These are phyloP conservation scores for Zasmidium cellare DNA, from an alignment of 2,329 filamentous ascomycete species.

Conservation along the genomic window DNA sequence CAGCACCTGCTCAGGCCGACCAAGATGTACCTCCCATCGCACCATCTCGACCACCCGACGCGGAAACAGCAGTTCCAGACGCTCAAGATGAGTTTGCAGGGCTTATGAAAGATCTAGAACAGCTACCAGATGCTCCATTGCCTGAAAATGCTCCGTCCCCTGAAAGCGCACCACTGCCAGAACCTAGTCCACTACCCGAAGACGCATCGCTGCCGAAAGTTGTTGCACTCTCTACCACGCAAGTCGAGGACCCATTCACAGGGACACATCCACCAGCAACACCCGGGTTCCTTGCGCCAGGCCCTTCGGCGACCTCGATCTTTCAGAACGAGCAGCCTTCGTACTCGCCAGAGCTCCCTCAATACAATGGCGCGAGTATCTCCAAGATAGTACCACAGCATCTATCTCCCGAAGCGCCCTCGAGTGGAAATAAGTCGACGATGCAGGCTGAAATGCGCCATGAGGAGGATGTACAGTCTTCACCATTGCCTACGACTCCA, in stretches of 20 bases:
- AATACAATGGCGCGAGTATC: not conserved
- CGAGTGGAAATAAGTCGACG: constrained; percentile 14
- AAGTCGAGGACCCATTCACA: not conserved
- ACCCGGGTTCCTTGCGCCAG: not conserved
- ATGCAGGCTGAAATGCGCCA: constrained; percentile 22
- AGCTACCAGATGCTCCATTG: too few relatives aligned
- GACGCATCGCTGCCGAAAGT: too few relatives aligned
- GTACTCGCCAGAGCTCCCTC: not conserved
- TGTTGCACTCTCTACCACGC: too few relatives aligned
- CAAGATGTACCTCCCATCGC: too few relatives aligned
- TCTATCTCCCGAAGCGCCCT: not conserved
- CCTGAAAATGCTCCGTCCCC: too few relatives aligned
- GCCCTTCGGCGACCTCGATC: not conserved
- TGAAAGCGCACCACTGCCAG: too few relatives aligned
- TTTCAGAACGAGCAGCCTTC: not conserved
- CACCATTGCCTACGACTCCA: not conserved
- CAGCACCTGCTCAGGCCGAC: too few relatives aligned
- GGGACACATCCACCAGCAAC: not conserved
- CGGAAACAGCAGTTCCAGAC: too few relatives aligned
- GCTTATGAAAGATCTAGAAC: too few relatives aligned
- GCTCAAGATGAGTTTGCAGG: too few relatives aligned
- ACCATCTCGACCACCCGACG: too few relatives aligned
- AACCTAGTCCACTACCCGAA: too few relatives aligned
- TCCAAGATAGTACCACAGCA: not conserved
- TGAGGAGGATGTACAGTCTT: not conserved